These are phyloP conservation scores for Musa acuminata DNA, from an alignment of 176 grass and related monocot genomes.

Conservation along the genomic window DNA sequence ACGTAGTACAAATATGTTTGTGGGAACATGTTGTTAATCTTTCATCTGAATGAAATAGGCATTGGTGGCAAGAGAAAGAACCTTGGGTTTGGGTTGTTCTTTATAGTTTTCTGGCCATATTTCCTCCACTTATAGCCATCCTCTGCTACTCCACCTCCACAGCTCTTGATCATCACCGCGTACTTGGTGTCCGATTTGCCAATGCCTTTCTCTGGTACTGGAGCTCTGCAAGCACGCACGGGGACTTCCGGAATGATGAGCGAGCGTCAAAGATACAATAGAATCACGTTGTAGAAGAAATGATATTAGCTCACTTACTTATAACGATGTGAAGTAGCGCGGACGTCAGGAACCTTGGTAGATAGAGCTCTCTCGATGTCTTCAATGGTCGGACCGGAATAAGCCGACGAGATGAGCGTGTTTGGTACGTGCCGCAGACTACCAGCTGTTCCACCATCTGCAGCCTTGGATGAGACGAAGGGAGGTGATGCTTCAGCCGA, in stretches of 20 bases:
- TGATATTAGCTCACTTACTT: neutral
- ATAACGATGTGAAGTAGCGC: neutral
- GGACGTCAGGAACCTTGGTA: neutral
- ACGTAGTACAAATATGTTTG: neutral
- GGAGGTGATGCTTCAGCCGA: too few species aligned
- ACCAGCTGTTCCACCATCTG: neutral
- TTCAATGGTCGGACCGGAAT: neutral
- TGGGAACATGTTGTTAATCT: neutral
- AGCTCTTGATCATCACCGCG: neutral
- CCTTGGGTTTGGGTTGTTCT: conserved; percentile 5
- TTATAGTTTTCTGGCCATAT: neutral
- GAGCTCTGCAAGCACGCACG: neutral
- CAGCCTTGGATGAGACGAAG: too few species aligned
- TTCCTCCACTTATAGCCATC: conserved; percentile 5
- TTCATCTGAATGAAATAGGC: neutral
- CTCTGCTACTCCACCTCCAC: neutral
- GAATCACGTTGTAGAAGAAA: too few species aligned
- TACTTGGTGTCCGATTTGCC: neutral
- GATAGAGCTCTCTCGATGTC: neutral
- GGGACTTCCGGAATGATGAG: too few species aligned
- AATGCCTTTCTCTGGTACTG: neutral
- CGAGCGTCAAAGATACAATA: too few species aligned
- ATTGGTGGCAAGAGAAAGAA: neutral
- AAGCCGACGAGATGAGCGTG: neutral
- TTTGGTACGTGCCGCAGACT: neutral